phyloP scores from a whole-genome alignment of 208 protist genomes.

The Trypanosomatidae sp. region DNA sequence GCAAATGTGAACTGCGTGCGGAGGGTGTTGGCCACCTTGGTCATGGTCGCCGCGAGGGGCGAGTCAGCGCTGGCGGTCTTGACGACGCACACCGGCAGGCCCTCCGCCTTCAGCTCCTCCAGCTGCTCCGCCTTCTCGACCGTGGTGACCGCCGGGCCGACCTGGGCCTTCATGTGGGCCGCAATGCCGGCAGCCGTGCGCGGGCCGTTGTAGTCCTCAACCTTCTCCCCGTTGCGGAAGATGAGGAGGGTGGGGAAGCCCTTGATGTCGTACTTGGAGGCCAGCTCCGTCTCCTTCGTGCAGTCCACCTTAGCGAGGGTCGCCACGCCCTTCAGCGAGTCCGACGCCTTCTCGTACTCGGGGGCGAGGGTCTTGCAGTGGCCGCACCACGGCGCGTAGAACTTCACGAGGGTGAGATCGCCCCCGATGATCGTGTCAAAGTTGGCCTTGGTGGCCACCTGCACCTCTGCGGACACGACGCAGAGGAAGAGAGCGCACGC shows the following conservation, averaged over 20 bases:
- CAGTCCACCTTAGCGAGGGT: constrained; percentile 85
- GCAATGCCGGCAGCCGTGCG: constrained; percentile 61
- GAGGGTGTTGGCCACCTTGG: constrained; percentile 31
- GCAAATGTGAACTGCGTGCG: constrained; percentile 59
- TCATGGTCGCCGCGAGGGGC: constrained; percentile 30
- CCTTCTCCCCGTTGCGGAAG: constrained; percentile 74
- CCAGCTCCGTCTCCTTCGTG: constrained; percentile 63
- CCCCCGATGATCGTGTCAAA: constrained; percentile 59
- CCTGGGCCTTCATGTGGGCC: constrained; percentile 57
- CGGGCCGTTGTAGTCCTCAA: constrained; percentile 60
- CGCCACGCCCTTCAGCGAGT: constrained; percentile 41
- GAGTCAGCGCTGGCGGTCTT: constrained; percentile 48
- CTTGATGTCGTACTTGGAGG: constrained; percentile 62
- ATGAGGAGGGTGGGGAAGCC: constrained; percentile 85
- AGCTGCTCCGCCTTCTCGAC: constrained; percentile 48
- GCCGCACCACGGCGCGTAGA: constrained; percentile 95
- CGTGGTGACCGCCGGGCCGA: constrained; percentile 41
- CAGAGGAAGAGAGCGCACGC: constrained; percentile 19
- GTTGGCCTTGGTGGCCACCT: constrained; percentile 55
- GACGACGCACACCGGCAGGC: constrained; percentile 43
- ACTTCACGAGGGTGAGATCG: constrained; percentile 90
- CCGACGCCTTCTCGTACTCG: constrained; percentile 77
- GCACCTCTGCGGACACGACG: constrained; percentile 44
- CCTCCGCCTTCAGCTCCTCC: constrained; percentile 58
- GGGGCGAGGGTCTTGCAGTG: constrained; percentile 95